A percentile compares a stretch with the other conserved stretches of the same genome.
Evolutionary conservation across 164 flowering plant genomes (phyloP).

Genomic region (Umbilicus rupestris): DNA sequence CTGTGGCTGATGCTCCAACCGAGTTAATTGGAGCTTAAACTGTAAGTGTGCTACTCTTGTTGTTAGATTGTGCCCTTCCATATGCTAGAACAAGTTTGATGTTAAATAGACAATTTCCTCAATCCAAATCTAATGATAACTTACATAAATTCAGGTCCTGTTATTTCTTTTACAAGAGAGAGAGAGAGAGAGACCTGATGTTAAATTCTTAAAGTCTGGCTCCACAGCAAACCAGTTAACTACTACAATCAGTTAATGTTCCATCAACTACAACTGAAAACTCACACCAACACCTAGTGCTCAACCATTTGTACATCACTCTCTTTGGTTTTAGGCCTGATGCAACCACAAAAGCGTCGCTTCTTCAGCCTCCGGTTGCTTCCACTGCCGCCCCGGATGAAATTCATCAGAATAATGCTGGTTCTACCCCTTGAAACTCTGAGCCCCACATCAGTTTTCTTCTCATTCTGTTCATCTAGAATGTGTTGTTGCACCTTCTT

Average conservation of each 20-base stretch:
- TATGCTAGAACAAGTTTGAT: too few relatives aligned
- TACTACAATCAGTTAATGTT: not conserved
- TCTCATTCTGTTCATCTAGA: constrained; percentile 50
- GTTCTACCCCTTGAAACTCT: constrained; percentile 26
- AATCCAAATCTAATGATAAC: too few relatives aligned
- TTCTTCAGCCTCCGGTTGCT: constrained; percentile 34
- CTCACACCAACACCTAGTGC: not conserved
- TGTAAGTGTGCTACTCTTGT: not conserved
- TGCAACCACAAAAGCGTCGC: constrained; percentile 36
- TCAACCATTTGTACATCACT: constrained; percentile 2
- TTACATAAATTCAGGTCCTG: too few relatives aligned
- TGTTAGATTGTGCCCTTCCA: not conserved
- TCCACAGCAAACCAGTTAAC: not conserved
- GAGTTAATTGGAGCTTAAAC: constrained; percentile 28
- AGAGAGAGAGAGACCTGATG: not conserved
- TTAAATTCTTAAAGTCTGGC: not conserved
- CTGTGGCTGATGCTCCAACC: constrained; percentile 37
- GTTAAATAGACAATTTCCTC: too few relatives aligned
- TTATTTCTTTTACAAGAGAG: too few relatives aligned
- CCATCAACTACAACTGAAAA: not conserved
- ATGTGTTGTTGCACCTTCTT: constrained; percentile 59
- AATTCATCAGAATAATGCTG: constrained; percentile 46
- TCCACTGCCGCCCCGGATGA: constrained; percentile 34
- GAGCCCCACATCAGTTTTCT: constrained; percentile 28
- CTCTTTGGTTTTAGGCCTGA: constrained; percentile 6